Evolutionary conservation across 75 land plant species (phyloP).

Genomic region (Selaginella tamariscina): DNA sequence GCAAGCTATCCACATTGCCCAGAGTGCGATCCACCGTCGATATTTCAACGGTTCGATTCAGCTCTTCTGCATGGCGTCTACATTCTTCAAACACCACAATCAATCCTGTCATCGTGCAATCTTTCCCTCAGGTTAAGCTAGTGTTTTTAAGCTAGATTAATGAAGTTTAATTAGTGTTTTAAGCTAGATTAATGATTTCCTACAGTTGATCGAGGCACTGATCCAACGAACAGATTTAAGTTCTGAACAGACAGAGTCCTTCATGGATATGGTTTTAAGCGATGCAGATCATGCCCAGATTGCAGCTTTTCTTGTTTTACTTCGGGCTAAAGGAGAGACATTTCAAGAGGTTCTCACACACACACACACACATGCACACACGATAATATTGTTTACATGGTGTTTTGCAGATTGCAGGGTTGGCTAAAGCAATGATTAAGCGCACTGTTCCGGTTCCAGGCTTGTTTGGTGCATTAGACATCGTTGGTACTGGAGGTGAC

Average conservation of each 20-base stretch:
- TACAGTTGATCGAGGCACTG: constrained; percentile 58
- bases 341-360: constrained; percentile 45
- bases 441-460: constrained; percentile 49
- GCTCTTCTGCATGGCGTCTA: too few species aligned
- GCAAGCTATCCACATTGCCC: too few species aligned
- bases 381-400: background rate
- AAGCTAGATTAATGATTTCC: background rate
- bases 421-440: constrained; percentile 80
- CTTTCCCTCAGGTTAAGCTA: background rate
- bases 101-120: too few species aligned
- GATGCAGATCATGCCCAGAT: constrained; percentile 54
- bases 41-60: too few species aligned
- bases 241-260: constrained; percentile 50
- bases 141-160: background rate
- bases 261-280: constrained; percentile 44
- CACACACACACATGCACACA: background rate
- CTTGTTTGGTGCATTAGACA: constrained; percentile 58
- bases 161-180: background rate
- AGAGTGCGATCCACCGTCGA: too few species aligned
- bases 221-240: constrained; percentile 47
- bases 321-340: constrained; percentile 92
- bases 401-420: constrained; percentile 65
- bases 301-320: constrained; percentile 79
- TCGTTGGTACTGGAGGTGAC: constrained; percentile 98
- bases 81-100: too few species aligned